Evolutionary conservation across 1,284 basidiomycete species (phyloP).

Genomic region (Dichomitus squalens): DNA sequence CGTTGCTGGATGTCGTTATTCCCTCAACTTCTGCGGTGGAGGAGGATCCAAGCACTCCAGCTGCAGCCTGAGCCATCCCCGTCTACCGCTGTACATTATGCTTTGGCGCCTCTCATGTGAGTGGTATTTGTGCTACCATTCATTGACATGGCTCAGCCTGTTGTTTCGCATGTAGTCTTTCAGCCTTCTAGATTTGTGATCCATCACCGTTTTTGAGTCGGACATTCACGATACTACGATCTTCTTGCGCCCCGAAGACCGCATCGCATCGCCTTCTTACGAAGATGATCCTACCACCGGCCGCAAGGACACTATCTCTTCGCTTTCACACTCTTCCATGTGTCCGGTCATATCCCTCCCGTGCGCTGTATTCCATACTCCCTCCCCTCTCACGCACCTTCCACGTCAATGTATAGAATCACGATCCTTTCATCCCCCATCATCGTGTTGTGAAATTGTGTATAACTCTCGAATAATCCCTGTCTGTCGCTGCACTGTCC

Average conservation of each 20-base stretch:
- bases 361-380: slow-evolving; percentile 14
- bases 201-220: neutral
- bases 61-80: slow-evolving; percentile 2
- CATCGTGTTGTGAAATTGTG: neutral
- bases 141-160: too few relatives aligned
- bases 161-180: neutral
- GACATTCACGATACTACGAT: slow-evolving; percentile 5
- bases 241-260: neutral
- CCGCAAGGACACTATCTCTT: slow-evolving; percentile 1
- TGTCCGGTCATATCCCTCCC: neutral
- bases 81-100: slow-evolving; percentile 15
- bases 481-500: neutral
- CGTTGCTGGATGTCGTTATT: slow-evolving; percentile 29
- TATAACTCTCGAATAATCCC: slow-evolving; percentile 5
- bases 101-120: slow-evolving; percentile 7
- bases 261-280: neutral
- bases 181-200: slow-evolving; percentile 5
- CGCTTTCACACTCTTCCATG: neutral
- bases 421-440: neutral
- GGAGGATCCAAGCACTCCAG: slow-evolving; percentile 10
- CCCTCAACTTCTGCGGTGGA: slow-evolving; percentile 9
- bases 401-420: slow-evolving; percentile 12
- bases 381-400: slow-evolving; percentile 1
- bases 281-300: neutral
- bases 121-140: neutral